Percentiles rank a stretch among this genome's conserved stretches.
Conservation (phyloP, 2,329 filamentous ascomycete genomes). For the Talaromyces sp. region DNA sequence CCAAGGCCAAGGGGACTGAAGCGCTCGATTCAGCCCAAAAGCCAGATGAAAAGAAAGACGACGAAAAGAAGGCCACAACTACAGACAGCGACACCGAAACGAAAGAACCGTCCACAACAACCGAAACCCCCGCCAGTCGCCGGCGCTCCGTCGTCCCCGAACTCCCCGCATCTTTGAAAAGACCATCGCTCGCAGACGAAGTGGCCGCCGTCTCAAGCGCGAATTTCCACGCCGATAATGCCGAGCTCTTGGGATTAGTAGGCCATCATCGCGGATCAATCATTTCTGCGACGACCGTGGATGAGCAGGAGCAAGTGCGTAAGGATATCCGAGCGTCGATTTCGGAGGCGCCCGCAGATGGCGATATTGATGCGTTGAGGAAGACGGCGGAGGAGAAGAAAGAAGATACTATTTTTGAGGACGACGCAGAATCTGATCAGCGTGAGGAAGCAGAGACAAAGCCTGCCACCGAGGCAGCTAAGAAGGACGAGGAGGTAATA, state of each 20-base stretch:
- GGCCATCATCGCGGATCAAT: conserved; percentile 39
- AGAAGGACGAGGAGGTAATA: background rate
- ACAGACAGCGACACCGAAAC: background rate
- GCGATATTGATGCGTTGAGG: conserved; percentile 30
- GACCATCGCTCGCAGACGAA: conserved; percentile 35
- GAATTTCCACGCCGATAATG: conserved; percentile 38
- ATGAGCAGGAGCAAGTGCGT: conserved; percentile 34
- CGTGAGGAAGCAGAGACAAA: conserved; percentile 19
- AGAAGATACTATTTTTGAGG: conserved; percentile 18
- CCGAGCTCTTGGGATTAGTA: conserved; percentile 35
- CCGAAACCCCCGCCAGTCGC: conserved; percentile 20
- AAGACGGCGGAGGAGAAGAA: conserved; percentile 27
- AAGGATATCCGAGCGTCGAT: conserved; percentile 39
- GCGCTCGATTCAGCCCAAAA: background rate
- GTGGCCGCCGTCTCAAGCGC: conserved; percentile 37
- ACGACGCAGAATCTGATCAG: conserved; percentile 23
- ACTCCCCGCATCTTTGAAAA: conserved; percentile 21
- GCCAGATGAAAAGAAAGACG: background rate
- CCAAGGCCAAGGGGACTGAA: conserved; percentile 16
- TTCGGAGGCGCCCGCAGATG: conserved; percentile 25
- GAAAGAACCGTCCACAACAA: conserved; percentile 2
- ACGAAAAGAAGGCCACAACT: background rate
- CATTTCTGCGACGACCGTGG: conserved; percentile 32
- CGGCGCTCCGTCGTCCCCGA: conserved; percentile 33
- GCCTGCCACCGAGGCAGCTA: background rate